Base-by-base conservation (phyloP, 2,329 filamentous ascomycete species). In the Penicillium sp. region DNA sequence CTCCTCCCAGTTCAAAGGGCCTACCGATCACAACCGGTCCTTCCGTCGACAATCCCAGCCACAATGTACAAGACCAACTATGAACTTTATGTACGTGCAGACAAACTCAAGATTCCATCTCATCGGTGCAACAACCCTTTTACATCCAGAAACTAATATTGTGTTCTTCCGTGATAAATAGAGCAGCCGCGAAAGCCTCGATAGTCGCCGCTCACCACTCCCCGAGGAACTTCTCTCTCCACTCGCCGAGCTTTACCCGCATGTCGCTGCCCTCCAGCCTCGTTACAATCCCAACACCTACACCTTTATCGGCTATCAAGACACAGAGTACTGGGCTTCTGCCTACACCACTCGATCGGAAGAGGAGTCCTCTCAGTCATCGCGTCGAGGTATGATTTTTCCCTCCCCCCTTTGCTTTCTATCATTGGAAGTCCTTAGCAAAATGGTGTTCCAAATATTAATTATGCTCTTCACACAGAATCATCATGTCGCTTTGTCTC, bases 31-130 rank as follows among this genome's bases (percentile, higher is more conserved):
- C 18, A 2, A 18, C 18, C 18, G 18, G 18, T 18, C 18, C 18
- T 3, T 18, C 1, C 18, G 18, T 18, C 18, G 18, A 18, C 29
- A 3, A 41, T 29, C 38, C 38, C 28, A 52, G 65, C 37, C 37
- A 70, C 67, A 64, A 56, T 55, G 39, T 70, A 70, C 63, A 69
- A 66, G 43, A 64, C 60, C 54, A 70, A 70, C 61, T 70, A 68
- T 48, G 65, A 70, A 49, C 60, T 66, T 43, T 67, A 69, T 45
- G 67, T 69, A 54, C 55, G 66, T 66, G 34, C 18, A 28, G 36
- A 45, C 46, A 44, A 35, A 12, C 12, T 13, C 40, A 24, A 42
- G 25, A 7, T n/a, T 27, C 13, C 18, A 18, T 18, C 18, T 18
- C 18, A 18, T 18, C 18, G 18, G 18, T 18, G 18, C 18, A 18